These are phyloP conservation scores for Durio zibethinus DNA, from an alignment of 345 rosid genomes.

Conservation along the genomic window DNA sequence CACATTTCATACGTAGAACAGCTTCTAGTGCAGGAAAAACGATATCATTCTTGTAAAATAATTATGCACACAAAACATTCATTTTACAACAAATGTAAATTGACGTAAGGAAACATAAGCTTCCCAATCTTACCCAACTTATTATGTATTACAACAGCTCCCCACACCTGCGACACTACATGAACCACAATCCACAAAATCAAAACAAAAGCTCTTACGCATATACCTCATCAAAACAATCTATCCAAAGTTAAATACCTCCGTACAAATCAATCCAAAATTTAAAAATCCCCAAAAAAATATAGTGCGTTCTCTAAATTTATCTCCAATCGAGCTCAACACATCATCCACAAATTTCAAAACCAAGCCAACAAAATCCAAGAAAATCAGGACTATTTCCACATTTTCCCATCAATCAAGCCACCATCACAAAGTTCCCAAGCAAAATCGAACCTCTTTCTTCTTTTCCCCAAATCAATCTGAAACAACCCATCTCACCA, in stretches of 20 bases:
- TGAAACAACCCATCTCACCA: background rate
- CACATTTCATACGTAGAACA: background rate
- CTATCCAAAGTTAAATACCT: background rate
- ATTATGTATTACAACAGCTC: background rate
- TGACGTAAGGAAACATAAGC: background rate
- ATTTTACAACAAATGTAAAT: background rate
- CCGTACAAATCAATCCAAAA: background rate
- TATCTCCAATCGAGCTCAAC: background rate
- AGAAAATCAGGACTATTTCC: background rate
- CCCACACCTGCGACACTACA: background rate
- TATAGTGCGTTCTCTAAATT: background rate
- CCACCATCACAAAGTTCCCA: background rate
- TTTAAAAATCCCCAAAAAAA: background rate
- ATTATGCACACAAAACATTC: background rate
- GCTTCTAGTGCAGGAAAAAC: background rate
- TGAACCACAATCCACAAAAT: slow-evolving; percentile 2
- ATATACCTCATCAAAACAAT: background rate
- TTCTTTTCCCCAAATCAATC: background rate
- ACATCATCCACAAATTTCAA: background rate
- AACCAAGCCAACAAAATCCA: background rate
- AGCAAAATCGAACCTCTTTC: background rate
- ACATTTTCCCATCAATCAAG: background rate
- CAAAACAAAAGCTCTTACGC: slow-evolving; percentile 1
- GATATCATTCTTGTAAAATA: background rate
- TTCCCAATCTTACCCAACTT: background rate